Conservation (phyloP, 331 rosid genomes). For the Erythrophleum ivorense region DNA sequence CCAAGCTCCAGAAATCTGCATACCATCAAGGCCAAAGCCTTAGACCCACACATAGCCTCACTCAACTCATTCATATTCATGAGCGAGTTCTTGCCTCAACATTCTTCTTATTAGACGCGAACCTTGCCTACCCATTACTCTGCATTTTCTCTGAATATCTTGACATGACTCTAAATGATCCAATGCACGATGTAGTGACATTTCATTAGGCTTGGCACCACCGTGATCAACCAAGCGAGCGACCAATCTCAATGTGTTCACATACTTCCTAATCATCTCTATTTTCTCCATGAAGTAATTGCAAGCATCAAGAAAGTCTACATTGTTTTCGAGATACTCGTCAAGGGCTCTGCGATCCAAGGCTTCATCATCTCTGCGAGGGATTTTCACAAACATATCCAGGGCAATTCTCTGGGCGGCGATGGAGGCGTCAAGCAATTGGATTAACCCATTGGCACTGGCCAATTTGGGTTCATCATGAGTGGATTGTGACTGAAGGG, state of each 20-base stretch:
- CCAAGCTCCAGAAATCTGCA: slow-evolving; percentile 41
- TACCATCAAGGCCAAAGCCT: slow-evolving; percentile 35
- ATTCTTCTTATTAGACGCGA: slow-evolving; percentile 23
- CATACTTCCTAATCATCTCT: no score
- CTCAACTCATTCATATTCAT: slow-evolving; percentile 32
- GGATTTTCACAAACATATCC: slow-evolving; percentile 17
- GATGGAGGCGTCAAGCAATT: slow-evolving; percentile 42
- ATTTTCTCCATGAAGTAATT: no score
- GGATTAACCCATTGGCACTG: slow-evolving; percentile 4
- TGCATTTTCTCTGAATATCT: background rate
- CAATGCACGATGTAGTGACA: no score
- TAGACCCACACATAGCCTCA: slow-evolving; percentile 45
- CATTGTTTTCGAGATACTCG: no score
- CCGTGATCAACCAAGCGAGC: no score
- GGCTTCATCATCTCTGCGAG: background rate
- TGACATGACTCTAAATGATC: no score
- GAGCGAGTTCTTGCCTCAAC: slow-evolving; percentile 26
- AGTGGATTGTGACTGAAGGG: slow-evolving; percentile 28
- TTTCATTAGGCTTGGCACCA: no score
- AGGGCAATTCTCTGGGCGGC: slow-evolving; percentile 41
- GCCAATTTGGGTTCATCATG: background rate
- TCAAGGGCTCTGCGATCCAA: no score
- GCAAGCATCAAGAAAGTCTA: no score
- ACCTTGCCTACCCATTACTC: slow-evolving; percentile 19
- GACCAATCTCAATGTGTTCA: no score